A percentile compares a stretch with the other conserved stretches of the same genome.
Evolutionary conservation across 176 grass and related monocot genomes (phyloP).

Genomic region (sorghum (Sorghum bicolor)): DNA sequence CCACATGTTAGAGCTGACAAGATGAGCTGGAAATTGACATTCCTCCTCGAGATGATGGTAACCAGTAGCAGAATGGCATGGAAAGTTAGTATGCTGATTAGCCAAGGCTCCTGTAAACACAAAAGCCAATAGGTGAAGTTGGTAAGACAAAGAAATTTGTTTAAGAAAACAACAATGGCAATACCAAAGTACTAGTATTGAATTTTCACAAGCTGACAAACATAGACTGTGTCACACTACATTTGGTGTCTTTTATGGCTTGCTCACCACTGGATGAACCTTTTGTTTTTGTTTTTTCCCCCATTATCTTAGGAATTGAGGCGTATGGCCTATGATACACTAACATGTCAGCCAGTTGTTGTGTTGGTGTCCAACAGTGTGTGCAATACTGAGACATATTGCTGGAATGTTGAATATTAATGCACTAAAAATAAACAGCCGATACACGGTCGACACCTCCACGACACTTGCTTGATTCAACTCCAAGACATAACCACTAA

Average conservation of each 20-base stretch:
- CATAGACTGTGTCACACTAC: neutral
- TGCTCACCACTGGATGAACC: neutral
- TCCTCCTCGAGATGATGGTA: slow-evolving; percentile 81
- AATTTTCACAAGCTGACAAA: neutral
- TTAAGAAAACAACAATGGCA: neutral
- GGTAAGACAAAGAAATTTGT: neutral
- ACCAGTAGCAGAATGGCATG: slow-evolving; percentile 66
- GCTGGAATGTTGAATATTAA: neutral
- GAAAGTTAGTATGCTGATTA: slow-evolving; percentile 62
- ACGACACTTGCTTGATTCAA: neutral
- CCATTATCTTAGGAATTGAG: neutral
- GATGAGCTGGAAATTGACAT: slow-evolving; percentile 80
- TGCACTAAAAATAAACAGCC: neutral
- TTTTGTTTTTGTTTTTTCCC: neutral
- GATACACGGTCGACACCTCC: neutral
- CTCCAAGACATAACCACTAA: neutral
- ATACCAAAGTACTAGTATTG: neutral
- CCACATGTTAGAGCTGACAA: slow-evolving; percentile 72
- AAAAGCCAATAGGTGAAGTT: neutral
- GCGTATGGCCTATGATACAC: neutral
- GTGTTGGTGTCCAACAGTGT: neutral
- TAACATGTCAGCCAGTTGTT: neutral
- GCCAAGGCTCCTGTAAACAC: slow-evolving; percentile 71
- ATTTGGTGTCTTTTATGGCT: neutral
- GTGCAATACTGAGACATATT: neutral